phyloP scores from a whole-genome alignment of 805 yeast genomes.

The Ogataea pilisensis region DNA sequence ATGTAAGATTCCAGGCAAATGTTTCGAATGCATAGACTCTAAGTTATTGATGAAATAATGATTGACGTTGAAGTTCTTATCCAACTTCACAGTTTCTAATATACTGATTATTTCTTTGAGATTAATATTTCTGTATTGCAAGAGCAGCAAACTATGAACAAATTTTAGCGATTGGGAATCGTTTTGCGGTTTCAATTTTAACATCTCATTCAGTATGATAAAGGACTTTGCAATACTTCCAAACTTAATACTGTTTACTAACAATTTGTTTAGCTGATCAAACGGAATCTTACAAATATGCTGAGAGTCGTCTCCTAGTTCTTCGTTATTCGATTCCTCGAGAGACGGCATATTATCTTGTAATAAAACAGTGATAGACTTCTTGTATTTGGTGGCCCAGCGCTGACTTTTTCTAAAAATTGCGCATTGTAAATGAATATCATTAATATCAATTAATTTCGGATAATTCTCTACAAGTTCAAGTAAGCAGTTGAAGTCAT shows the following conservation, averaged over 20 bases:
- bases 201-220: slow-evolving; percentile 9
- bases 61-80: background rate
- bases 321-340: background rate
- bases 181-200: slow-evolving; percentile 8
- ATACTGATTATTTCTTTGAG: slow-evolving; percentile 11
- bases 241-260: background rate
- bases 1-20: background rate
- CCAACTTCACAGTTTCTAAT: slow-evolving; percentile 14
- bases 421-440: slow-evolving; percentile 14
- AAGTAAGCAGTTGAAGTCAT: slow-evolving; percentile 13
- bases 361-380: slow-evolving; percentile 6
- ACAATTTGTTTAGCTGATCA: background rate
- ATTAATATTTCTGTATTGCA: slow-evolving; percentile 10
- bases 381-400: slow-evolving; percentile 7
- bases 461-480: slow-evolving; percentile 13
- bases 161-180: slow-evolving; percentile 12
- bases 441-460: slow-evolving; percentile 7
- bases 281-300: background rate
- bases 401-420: slow-evolving; percentile 21
- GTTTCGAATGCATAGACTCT: background rate
- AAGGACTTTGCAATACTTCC: slow-evolving; percentile 6
- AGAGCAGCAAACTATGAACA: slow-evolving; percentile 11
- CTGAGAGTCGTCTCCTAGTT: background rate
- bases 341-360: background rate
- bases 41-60: background rate